A percentile compares a stretch with the other conserved stretches of the same genome.
phyloP scores from a whole-genome alignment of 495 filamentous ascomycete genomes.

The Penicillium herquei region DNA sequence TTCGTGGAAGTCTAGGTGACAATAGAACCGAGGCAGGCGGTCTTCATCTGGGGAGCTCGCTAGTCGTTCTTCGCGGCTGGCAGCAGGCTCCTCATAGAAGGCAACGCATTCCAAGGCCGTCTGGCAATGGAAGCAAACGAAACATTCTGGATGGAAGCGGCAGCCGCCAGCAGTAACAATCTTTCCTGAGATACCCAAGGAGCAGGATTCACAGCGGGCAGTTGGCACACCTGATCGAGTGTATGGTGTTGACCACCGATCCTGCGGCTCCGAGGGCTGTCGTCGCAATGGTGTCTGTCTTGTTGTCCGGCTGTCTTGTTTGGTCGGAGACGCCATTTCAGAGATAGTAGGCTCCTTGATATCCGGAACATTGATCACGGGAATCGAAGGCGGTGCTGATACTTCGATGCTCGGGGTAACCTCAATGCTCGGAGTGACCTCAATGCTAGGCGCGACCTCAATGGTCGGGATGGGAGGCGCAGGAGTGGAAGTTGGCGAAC shows the following conservation, averaged over 20 bases:
- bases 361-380: conserved; percentile 63
- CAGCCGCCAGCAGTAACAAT: conserved; percentile 76
- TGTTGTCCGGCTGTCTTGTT: conserved; percentile 7
- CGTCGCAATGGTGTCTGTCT: conserved; percentile 26
- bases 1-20: conserved; percentile 98
- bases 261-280: conserved; percentile 25
- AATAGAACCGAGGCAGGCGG: conserved; percentile 77
- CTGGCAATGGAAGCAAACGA: conserved; percentile 83
- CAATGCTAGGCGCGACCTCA: conserved; percentile 31
- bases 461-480: conserved; percentile 38
- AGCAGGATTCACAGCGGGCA: conserved; percentile 80
- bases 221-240: conserved; percentile 61
- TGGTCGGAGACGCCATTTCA: conserved; percentile 24
- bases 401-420: conserved; percentile 35
- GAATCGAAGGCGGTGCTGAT: conserved; percentile 49
- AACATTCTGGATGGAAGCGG: conserved; percentile 95
- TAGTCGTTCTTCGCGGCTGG: conserved; percentile 65
- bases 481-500: conserved; percentile 28
- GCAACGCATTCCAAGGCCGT: conserved; percentile 90
- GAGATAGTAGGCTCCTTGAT: conserved; percentile 43
- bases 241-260: conserved; percentile 40
- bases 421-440: conserved; percentile 32
- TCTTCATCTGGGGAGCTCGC: conserved; percentile 58
- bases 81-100: conserved; percentile 87
- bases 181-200: conserved; percentile 79